Evolutionary conservation across 2,329 filamentous ascomycete species (phyloP).

Genomic region (Pseudomassariella vexata): DNA sequence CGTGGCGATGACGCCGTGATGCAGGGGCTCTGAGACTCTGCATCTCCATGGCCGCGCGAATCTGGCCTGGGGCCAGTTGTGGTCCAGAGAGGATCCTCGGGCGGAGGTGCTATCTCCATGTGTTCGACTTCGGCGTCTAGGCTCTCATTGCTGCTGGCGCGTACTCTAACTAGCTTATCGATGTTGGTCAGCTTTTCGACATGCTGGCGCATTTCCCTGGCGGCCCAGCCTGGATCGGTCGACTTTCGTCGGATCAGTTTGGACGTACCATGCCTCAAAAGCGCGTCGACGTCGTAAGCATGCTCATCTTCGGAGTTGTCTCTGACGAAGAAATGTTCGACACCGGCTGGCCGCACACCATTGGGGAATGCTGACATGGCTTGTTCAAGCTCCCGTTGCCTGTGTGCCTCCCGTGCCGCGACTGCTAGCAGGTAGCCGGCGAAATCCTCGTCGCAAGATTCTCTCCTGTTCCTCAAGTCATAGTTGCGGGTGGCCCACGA

Average conservation of each 20-base stretch:
- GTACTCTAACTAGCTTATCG: no score
- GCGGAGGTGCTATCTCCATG: slow-evolving; percentile 24
- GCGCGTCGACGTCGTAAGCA: slow-evolving; percentile 30
- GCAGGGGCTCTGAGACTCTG: slow-evolving; percentile 16
- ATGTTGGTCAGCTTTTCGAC: slow-evolving; percentile 57
- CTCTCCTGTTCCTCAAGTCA: slow-evolving; percentile 46
- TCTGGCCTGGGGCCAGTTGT: slow-evolving; percentile 15
- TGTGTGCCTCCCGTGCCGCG: slow-evolving; percentile 73
- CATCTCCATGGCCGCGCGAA: slow-evolving; percentile 19
- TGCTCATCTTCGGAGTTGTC: slow-evolving; percentile 56
- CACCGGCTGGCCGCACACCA: slow-evolving; percentile 61
- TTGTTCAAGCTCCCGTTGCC: slow-evolving; percentile 66
- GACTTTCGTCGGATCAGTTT: slow-evolving; percentile 48
- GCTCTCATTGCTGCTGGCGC: slow-evolving; percentile 29
- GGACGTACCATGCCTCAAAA: slow-evolving; percentile 28
- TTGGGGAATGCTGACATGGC: slow-evolving; percentile 73
- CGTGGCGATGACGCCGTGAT: slow-evolving; percentile 14
- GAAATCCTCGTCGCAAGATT: slow-evolving; percentile 70
- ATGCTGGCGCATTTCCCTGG: slow-evolving; percentile 76
- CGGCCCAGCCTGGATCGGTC: slow-evolving; percentile 65
- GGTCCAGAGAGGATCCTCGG: slow-evolving; percentile 23
- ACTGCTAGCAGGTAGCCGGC: slow-evolving; percentile 73
- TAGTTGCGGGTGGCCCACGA: slow-evolving; percentile 20
- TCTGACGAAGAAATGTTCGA: slow-evolving; percentile 65
- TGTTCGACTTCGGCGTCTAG: slow-evolving; percentile 24